Conservation (phyloP, 2,329 filamentous ascomycete species). For the Sporothrix dimorphospora region DNA sequence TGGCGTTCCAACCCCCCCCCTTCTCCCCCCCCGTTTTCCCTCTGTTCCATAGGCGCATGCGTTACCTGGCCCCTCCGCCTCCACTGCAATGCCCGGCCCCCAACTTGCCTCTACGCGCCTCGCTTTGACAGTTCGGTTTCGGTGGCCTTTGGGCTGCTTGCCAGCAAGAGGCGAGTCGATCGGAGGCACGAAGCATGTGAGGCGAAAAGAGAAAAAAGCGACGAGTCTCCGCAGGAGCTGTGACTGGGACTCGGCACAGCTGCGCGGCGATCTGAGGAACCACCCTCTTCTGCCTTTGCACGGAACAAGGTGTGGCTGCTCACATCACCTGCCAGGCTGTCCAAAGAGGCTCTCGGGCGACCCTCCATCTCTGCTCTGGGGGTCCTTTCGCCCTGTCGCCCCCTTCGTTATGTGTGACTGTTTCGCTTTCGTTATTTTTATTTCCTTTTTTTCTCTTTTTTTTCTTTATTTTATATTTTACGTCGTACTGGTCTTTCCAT, state of each 20-base stretch:
- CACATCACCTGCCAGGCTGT: slow-evolving; percentile 18
- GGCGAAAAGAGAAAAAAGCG: neutral
- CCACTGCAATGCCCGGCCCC: slow-evolving; percentile 14
- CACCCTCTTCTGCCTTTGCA: slow-evolving; percentile 1
- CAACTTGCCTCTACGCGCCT: neutral
- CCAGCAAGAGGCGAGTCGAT: neutral
- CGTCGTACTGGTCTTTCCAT: neutral
- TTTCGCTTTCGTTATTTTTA: neutral
- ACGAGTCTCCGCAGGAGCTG: neutral
- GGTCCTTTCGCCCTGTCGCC: neutral
- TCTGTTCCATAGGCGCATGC: neutral
- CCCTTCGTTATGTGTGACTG: neutral
- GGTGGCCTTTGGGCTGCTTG: neutral
- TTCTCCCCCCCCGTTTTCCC: neutral
- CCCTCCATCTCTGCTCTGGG: slow-evolving; percentile 26
- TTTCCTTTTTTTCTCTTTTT: slow-evolving; percentile 4
- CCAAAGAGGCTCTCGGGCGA: slow-evolving; percentile 16
- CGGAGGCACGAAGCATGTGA: slow-evolving; percentile 2
- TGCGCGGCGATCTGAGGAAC: slow-evolving; percentile 5
- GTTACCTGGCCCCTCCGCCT: neutral
- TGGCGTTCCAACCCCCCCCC: neutral
- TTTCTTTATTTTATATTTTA: neutral
- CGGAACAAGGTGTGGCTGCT: slow-evolving; percentile 19
- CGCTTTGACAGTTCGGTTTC: neutral
- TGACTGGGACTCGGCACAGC: neutral